Evolutionary conservation across 345 rosid species (phyloP), one percentile per base, ranked within the genome.

Genomic region (Orychophragmus violaceus): DNA sequence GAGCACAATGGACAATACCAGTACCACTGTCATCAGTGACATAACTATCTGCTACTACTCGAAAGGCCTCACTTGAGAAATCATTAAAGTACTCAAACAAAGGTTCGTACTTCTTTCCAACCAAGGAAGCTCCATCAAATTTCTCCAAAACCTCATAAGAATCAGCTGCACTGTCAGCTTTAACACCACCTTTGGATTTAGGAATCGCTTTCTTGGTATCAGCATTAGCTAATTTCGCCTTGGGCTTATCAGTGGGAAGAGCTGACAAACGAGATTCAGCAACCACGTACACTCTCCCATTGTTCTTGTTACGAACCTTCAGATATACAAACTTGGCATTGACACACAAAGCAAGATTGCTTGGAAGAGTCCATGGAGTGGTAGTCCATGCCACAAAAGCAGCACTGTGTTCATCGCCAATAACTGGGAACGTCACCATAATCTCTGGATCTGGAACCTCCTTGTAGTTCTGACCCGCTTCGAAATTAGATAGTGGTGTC

Each of bases 351-450:
- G 96, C 94, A 66, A 94, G 95, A 77, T 94, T 94, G 74, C 97
- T 88, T 10, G 99, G 99, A 75, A 78, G 91, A 3, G 99, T 94
- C 99, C 99, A 94, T 6, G 99, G 95, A 28, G 99, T 94, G 0
- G 99, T 94, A 36, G 99, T 94, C 97, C 99, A 94, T 3, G 99
- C 97, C 52, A 90, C 89, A 67, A 94, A 87, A 68, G 88, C 80
- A n/a, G 92, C 99, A 37, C 83, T 74, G 49, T 90, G 85, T 8
- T 83, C 79, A 78, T 90, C 99, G 7, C 85, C 97, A 78, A 87
- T 72, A 62, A 88, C 74, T 5, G 99, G 99, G 59, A 90, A 90
- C 29, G 85, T 28, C 45, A 90, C 84, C 87, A 87, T 84, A 57
- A 87, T 78, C 66, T 88, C 95, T 23, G 99, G 96, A 73, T 94